Evolutionary conservation across 2,329 filamentous ascomycete species (phyloP).

Genomic region (Trichoderma sp.): DNA sequence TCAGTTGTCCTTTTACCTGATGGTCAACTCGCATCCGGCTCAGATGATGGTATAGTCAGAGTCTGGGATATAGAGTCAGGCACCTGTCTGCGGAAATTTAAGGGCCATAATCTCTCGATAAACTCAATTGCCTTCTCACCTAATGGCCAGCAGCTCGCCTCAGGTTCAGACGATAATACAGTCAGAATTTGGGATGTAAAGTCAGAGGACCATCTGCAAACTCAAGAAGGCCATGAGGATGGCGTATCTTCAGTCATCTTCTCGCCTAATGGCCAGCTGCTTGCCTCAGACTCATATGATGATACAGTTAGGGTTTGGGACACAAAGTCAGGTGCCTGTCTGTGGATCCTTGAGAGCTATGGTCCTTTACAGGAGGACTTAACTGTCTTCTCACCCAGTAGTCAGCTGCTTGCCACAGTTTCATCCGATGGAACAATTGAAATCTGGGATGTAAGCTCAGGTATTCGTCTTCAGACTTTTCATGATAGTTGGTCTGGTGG

Average conservation of each 20-base stretch:
- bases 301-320: not conserved
- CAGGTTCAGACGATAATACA: not conserved
- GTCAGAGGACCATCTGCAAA: not conserved
- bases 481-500: not conserved
- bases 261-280: not conserved
- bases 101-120: not conserved
- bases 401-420: not conserved
- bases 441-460: not conserved
- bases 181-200: not conserved
- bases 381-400: not conserved
- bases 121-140: not conserved
- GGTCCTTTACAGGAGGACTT: accelerated
- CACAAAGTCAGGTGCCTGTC: not conserved
- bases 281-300: not conserved
- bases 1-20: not conserved
- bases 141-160: not conserved
- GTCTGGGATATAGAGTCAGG: not conserved
- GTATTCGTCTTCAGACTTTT: not conserved
- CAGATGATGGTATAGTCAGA: not conserved
- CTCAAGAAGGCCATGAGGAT: not conserved
- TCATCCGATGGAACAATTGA: not conserved
- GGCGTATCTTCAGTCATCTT: not conserved
- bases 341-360: not conserved
- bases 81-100: not conserved
- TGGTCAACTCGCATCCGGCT: not conserved